Base-by-base conservation (phyloP, 2,329 filamentous ascomycete genomes). In the Trichoderma koningiopsis region DNA sequence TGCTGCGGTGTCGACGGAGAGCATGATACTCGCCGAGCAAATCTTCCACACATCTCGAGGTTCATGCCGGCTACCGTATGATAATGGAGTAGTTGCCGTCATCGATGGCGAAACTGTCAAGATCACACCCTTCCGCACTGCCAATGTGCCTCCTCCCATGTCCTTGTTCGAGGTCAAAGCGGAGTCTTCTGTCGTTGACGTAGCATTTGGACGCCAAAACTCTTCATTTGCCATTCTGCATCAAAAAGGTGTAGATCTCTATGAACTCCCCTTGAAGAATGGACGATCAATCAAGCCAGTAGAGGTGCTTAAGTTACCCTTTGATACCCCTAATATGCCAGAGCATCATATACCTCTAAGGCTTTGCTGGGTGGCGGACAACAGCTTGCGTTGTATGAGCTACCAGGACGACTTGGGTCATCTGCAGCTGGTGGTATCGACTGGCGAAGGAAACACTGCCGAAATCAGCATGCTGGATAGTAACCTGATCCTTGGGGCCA, bases 131-230 rank as follows among this genome's bases (percentile, higher is more conserved):
- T 86, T 99, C 72, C 87, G 92, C 71, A 86, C 90, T 61, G 92
- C 93, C 14, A 97, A 96, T 75, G 86, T 97, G 3, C 96, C 96
- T 29, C 96, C 96, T 33, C 96, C 96, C 0, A 97, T 98, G 94
- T 89, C 93, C 19, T 85, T 95, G 71, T 91, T 91, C 73, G 92
- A 96, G 69, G 75, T 97, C 22, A 75, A 82, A 14, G 80, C 91
- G 33, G 82, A 87, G 16, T 85, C 85, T 0, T 89, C 90, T 65
- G 86, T 89, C 3, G 81, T 92, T 22, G 94, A 97, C 80, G 88
- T 96, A 63, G 88, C 91, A 0, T 89, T 97, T 73, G 91, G 88
- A 61, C 84, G 83, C 16, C 85, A 86, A 59, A 89, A 91, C 60
- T 85, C 84, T 1, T 83, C 84, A 8, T 85, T 98, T 76, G 93